Evolutionary conservation across 2,329 filamentous ascomycete genomes (phyloP).

Genomic region (Fusarium sp.): DNA sequence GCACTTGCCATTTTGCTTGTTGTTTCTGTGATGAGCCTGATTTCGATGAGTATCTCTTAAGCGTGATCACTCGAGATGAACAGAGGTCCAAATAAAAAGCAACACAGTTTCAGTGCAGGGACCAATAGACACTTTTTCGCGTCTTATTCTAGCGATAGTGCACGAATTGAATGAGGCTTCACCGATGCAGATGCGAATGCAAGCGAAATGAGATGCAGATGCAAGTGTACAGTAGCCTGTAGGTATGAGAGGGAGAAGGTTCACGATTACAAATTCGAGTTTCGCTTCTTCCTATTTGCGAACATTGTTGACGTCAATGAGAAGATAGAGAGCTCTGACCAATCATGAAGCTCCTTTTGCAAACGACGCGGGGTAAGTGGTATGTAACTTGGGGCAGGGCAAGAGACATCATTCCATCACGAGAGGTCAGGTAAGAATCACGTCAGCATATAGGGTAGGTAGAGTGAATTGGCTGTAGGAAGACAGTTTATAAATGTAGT

Average conservation of each 20-base stretch:
- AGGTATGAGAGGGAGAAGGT: slow-evolving; percentile 1
- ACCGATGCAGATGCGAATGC: not conserved
- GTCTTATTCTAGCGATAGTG: not conserved
- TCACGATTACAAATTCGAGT: slow-evolving; percentile 15
- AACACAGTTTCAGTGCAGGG: not conserved
- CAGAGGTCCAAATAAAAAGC: not conserved
- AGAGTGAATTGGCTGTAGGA: not conserved
- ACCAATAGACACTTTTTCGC: not conserved
- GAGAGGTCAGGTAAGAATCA: slow-evolving; percentile 14
- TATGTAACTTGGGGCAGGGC: not conserved
- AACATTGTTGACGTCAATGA: slow-evolving; percentile 43
- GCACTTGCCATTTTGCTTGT: slow-evolving; percentile 71
- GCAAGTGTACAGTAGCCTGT: not conserved
- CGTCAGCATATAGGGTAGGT: slow-evolving; percentile 31
- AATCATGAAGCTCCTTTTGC: slow-evolving; percentile 43
- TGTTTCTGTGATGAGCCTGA: not conserved
- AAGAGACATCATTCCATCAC: slow-evolving; percentile 28
- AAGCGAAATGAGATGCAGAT: not conserved
- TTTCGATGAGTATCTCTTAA: not conserved
- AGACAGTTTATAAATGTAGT: not conserved
- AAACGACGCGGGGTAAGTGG: slow-evolving; percentile 43
- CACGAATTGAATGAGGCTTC: not conserved
- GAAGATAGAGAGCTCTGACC: slow-evolving; percentile 34
- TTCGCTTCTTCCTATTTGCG: slow-evolving; percentile 14
- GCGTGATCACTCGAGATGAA: not conserved